phyloP scores from a whole-genome alignment of 371 early-diverging fungal genomes.

The Capillidium rhysosporum region DNA sequence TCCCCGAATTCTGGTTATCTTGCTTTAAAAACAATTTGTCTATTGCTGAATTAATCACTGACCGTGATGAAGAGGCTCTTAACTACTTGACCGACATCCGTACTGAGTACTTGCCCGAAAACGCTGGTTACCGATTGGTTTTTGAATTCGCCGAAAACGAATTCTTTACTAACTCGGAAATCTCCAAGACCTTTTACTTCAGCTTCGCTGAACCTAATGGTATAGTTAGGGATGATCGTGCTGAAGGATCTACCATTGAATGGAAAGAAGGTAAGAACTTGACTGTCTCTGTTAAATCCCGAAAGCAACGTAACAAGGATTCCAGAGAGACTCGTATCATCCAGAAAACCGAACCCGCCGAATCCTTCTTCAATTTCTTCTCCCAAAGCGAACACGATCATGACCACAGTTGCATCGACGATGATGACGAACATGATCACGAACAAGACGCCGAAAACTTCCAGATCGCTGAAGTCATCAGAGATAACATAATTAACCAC shows the following conservation, averaged over 20 bases:
- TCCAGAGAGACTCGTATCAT: slow-evolving; percentile 93
- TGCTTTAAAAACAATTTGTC: slow-evolving; percentile 61
- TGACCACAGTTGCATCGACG: slow-evolving; percentile 26
- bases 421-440: slow-evolving; percentile 52
- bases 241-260: slow-evolving; percentile 65
- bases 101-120: slow-evolving; percentile 53
- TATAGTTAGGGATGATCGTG: slow-evolving; percentile 67
- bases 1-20: slow-evolving; percentile 86
- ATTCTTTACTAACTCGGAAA: slow-evolving; percentile 61
- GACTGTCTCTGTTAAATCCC: slow-evolving; percentile 71
- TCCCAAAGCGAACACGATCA: slow-evolving; percentile 54
- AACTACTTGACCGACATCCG: slow-evolving; percentile 68
- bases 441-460: slow-evolving; percentile 77
- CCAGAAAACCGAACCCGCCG: slow-evolving; percentile 81
- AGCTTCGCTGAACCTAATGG: slow-evolving; percentile 36
- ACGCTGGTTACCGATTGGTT: slow-evolving; percentile 73
- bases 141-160: slow-evolving; percentile 75
- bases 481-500: slow-evolving; percentile 81
- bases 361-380: slow-evolving; percentile 93
- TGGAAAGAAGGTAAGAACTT: slow-evolving; percentile 94
- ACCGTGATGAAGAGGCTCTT: slow-evolving; percentile 67
- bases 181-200: slow-evolving; percentile 79
- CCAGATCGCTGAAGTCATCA: slow-evolving; percentile 85
- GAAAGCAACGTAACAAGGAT: slow-evolving; percentile 93
- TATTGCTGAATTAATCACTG: slow-evolving; percentile 61